phyloP scores from a whole-genome alignment of 768 basidiomycete species.

The Tulasnella calospora region DNA sequence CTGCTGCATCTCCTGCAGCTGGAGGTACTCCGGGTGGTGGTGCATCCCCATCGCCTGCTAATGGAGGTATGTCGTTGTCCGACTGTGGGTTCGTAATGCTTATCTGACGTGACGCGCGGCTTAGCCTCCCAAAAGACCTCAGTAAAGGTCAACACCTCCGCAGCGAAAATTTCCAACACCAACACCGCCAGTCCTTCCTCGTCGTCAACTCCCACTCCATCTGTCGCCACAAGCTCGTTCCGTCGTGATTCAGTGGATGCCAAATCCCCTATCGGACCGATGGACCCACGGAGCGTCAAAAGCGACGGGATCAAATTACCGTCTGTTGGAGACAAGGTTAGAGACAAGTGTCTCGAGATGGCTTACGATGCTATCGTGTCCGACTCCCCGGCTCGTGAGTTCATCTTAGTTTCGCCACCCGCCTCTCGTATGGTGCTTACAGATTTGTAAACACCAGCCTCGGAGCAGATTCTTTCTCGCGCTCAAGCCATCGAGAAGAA shows the following conservation, averaged over 20 bases:
- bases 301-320: slow-evolving; percentile 60
- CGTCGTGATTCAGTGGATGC: neutral
- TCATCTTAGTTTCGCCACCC: neutral
- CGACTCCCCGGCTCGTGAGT: slow-evolving; percentile 86
- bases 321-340: slow-evolving; percentile 61
- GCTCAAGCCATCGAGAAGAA: slow-evolving; percentile 69
- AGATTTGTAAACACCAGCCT: slow-evolving; percentile 44
- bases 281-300: slow-evolving; percentile 53
- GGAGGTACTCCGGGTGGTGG: neutral
- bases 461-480: slow-evolving; percentile 59
- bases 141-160: neutral
- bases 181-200: slow-evolving; percentile 29
- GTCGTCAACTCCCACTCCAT: slow-evolving; percentile 29
- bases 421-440: neutral
- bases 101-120: slow-evolving; percentile 22
- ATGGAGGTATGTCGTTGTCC: slow-evolving; percentile 35
- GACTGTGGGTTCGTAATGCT: slow-evolving; percentile 37
- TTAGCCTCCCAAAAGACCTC: slow-evolving; percentile 33
- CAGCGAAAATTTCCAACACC: neutral
- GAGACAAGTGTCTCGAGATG: slow-evolving; percentile 84
- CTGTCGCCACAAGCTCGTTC: neutral
- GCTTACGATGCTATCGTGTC: slow-evolving; percentile 85
- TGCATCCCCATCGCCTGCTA: slow-evolving; percentile 6
- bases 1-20: neutral
- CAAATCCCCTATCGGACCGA: slow-evolving; percentile 32